Evolutionary conservation across 164 flowering plant species (phyloP), one percentile per base, ranked within the genome.

Genomic region (Liquidambar formosana): DNA sequence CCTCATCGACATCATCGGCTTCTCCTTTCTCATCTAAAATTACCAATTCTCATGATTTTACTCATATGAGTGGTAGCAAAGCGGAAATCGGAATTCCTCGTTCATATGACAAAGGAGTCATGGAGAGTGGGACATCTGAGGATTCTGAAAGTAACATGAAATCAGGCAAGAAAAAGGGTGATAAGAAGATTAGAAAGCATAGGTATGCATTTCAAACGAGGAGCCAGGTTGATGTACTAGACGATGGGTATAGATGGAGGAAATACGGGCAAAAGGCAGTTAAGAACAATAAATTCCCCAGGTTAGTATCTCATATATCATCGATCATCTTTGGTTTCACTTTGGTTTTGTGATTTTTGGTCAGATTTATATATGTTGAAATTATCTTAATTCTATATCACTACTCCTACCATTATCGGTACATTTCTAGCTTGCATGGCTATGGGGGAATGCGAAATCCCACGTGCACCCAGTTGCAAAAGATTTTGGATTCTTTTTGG

Each of bases 181-280:
- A 71, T 15, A 77, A 74, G 66, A 79, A 83, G 77, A 61, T 25
- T 3, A 83, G 69, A 21, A 85, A 72, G 72, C 91, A 79, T 0
- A 79, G 81, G 58, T 78, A 59, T 71, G 97, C 97, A 10, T 89
- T 91, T 61, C 85, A 81, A 62, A 89, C 94, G 5, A 82, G 81
- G 62, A 88, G 94, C 61, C 84, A 82, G 22, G 82, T 87, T 57
- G 96, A 91, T 64, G 79, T 88, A 46, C 84, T 91, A 12, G 94
- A 91, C 65, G 96, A 91, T 79, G 96, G 96, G 1, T 91, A 86
- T 63, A 67, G 91, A 38, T 91, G 96, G 96, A 82, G 96, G 74
- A 91, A 91, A 63, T 91, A 91, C 33, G 96, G 96, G 1, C 91
- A 91, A 53, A 91, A 91, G 56, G 80, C 85, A 27, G 92, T 91